Evolutionary conservation across 2,329 filamentous ascomycete species (phyloP), one percentile per base, ranked within the genome.

Genomic region (Phialophora macrospora): DNA sequence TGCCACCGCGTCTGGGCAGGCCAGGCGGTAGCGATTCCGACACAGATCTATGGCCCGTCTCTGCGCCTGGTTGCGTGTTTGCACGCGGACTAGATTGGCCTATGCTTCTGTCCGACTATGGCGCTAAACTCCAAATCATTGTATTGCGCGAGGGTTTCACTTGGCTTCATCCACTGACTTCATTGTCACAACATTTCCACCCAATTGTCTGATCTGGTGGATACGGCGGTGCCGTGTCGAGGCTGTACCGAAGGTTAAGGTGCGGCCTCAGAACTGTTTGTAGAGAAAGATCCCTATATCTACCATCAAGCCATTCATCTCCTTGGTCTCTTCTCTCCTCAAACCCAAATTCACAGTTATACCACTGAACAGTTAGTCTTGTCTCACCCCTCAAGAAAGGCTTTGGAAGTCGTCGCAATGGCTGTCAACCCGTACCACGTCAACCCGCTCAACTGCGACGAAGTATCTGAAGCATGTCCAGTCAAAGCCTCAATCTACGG

Each of bases 401-500:
- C 20, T 52, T 24, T 11, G 8, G 8, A 28, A n/a, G 22, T 26
- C n/a, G n/a, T 55, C 48, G 28, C 34, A 3, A 66, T 66, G 64
- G 48, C 60, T 17, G 64, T 66, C 48, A 46, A 63, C 38, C 64
- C 60, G 17, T 34, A 44, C 17, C 63, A 68, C 52, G 61, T 69
- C 55, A 66, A 66, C 44, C 64, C 64, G 4, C 60, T 66, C 60
- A 14, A 69, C n/a, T 72, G 70, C 62, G 59, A 64, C 0, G 68
- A 78, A 11, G 76, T 77, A 54, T 75, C 73, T 46, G 71, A 72
- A 1, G n/a, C 60, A 12, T 85, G 83, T 62, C 77, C 81, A 0
- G 77, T 85, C 20, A 74, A 80, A 60, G 77, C 75, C 1, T 83
- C 82, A 1, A 78, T 81, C 17, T 84, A 86, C 69, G 80, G 82